Evolutionary conservation across 208 protist species (phyloP), one percentile per base, ranked within the genome.

Genomic region (Herpetomonas samuelpessoai): DNA sequence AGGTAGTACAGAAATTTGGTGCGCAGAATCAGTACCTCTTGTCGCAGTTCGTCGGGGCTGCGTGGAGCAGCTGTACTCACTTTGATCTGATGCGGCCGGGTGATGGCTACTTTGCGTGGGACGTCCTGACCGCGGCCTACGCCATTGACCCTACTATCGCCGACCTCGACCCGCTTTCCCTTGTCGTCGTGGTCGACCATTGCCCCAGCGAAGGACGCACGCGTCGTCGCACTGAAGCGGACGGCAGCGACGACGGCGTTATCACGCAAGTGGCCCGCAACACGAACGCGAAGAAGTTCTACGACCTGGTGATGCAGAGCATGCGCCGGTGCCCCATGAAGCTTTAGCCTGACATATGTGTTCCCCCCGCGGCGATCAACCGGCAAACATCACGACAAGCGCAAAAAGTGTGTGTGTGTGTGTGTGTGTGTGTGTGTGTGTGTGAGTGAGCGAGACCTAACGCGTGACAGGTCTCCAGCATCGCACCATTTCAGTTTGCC

Each of bases 101-200:
- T 4, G 81, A 93, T 59, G 78, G 73, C 18, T 96, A 96, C 71
- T 96, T 84, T 60, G 87, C 90, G 0, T 96, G 90, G 87, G 90
- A 96, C 65, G 85, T 88, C 14, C 74, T 96, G 18, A 96, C 90
- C 21, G 87, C 87, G 1, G 86, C 85, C 10, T 92, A 91, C 57
- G 71, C 74, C 30, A 63, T 93, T 49, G 85, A 96, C 49, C 51
- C 54, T 14, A 45, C 45, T 2, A 46, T 93, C 16, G 77, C 72
- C 6, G 70, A 76, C 1, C 26, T 93, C 9, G 73, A 88, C 46
- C 60, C 75, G n/a, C 60, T 83, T 0, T 22, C 67, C 7, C 25
- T 95, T 12, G 71, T 83, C 4, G 86, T 95, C 16, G 76, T 83
- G 35, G 68, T 72, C 14, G 68, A 72, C 4, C 68, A 52, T 24